Evolutionary conservation across 805 yeast genomes (phyloP).

Genomic region (Candida dajiaensis): DNA sequence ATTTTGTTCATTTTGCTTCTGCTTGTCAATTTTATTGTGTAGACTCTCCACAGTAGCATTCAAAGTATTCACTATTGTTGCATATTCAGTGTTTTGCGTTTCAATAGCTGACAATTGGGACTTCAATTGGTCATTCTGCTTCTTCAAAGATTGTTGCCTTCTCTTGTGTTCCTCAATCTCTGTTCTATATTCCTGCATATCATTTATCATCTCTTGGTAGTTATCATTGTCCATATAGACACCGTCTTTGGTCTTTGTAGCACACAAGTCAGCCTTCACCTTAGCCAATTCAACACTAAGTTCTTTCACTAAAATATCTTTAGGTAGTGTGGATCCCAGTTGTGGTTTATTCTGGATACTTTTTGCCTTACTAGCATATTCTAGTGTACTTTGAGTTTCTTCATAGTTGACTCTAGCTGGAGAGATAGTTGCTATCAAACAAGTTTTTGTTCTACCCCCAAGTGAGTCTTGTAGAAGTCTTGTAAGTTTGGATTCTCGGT

Average conservation of each 20-base stretch:
- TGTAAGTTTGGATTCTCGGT: conserved; percentile 76
- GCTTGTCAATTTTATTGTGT: conserved; percentile 26
- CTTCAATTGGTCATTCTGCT: conserved; percentile 30
- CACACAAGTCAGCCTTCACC: conserved; percentile 50
- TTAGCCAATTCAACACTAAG: conserved; percentile 42
- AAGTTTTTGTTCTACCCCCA: conserved; percentile 86
- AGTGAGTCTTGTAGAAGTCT: conserved; percentile 71
- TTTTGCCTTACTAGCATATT: conserved; percentile 84
- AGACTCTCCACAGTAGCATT: conserved; percentile 22
- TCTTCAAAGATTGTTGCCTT: conserved; percentile 32
- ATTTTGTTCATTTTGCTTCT: conserved; percentile 26
- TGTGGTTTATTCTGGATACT: conserved; percentile 72
- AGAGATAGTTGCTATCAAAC: conserved; percentile 80
- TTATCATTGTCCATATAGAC: conserved; percentile 56
- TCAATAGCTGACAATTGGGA: conserved; percentile 17
- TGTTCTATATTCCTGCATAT: conserved; percentile 42
- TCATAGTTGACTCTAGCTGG: conserved; percentile 75
- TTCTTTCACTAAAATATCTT: conserved; percentile 40
- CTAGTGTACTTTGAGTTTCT: conserved; percentile 80
- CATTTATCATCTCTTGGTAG: conserved; percentile 45
- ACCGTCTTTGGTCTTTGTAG: conserved; percentile 61
- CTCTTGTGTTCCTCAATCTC: conserved; percentile 43
- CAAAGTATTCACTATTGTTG: conserved; percentile 22
- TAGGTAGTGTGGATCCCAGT: conserved; percentile 50
- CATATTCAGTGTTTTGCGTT: conserved; percentile 17